Evolutionary conservation across 345 rosid species (phyloP).

Genomic region (Gossypium australe): DNA sequence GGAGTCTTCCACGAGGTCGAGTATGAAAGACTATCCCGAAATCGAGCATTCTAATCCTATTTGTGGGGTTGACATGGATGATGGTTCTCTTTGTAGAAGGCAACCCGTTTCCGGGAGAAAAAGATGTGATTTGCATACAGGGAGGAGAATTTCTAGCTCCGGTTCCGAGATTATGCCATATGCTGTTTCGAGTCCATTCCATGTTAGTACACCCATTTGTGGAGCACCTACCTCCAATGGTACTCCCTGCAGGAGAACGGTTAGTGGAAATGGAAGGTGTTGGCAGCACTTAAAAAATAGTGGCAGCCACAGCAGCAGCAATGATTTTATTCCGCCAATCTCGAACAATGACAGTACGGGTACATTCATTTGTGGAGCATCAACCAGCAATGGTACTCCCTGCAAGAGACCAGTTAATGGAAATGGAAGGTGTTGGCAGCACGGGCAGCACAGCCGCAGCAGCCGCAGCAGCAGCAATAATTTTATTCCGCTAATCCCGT

Average conservation of each 20-base stretch:
- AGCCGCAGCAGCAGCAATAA: not conserved
- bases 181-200: too few species aligned
- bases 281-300: slow-evolving; percentile 44
- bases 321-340: not conserved
- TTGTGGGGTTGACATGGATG: slow-evolving; percentile 49
- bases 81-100: slow-evolving; percentile 42
- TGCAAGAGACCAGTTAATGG: slow-evolving; percentile 42
- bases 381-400: slow-evolving; percentile 35
- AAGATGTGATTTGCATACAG: slow-evolving; percentile 68
- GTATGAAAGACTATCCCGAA: slow-evolving; percentile 5
- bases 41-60: slow-evolving; percentile 20
- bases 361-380: slow-evolving; percentile 39
- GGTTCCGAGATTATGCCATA: slow-evolving; percentile 20
- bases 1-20: not conserved
- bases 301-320: not conserved
- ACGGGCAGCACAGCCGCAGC: slow-evolving; percentile 40
- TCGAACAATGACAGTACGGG: not conserved
- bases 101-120: slow-evolving; percentile 55
- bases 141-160: slow-evolving; percentile 38
- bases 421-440: slow-evolving; percentile 60
- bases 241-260: slow-evolving; percentile 32
- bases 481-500: not conserved
- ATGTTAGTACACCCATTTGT: slow-evolving; percentile 20
- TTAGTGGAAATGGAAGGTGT: slow-evolving; percentile 41
- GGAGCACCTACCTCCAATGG: slow-evolving; percentile 46